These are phyloP conservation scores for Fusarium poae DNA, from an alignment of 2,329 filamentous ascomycete genomes.

Conservation along the genomic window DNA sequence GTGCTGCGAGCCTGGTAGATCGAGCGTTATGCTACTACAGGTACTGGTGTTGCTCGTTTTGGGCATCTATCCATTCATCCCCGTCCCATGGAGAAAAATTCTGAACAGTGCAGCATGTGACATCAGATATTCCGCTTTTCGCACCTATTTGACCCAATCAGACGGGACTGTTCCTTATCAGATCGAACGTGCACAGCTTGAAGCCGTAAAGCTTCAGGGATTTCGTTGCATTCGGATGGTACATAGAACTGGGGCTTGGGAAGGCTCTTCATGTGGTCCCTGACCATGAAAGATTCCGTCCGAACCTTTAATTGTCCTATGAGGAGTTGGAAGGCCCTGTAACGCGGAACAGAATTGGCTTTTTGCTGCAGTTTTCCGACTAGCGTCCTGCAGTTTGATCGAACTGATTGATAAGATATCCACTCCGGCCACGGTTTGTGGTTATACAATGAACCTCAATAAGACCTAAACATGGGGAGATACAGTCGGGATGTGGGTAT, in stretches of 20 bases:
- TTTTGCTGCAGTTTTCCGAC: slow-evolving; percentile 11
- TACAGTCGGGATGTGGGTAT: background rate
- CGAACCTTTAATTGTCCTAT: slow-evolving; percentile 5
- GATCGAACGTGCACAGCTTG: slow-evolving; percentile 44
- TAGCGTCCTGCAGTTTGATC: slow-evolving; percentile 47
- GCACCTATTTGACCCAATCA: slow-evolving; percentile 22
- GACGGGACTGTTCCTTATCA: slow-evolving; percentile 31
- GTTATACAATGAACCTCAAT: background rate
- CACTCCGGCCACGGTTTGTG: slow-evolving; percentile 16
- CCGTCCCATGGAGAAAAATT: slow-evolving; percentile 42
- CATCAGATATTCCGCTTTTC: slow-evolving; percentile 40
- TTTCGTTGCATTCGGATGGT: slow-evolving; percentile 20
- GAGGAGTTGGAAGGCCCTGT: slow-evolving; percentile 17
- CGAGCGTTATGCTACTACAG: slow-evolving; percentile 11
- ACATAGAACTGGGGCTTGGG: slow-evolving; percentile 12
- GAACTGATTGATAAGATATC: slow-evolving; percentile 50
- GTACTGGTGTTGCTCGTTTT: slow-evolving; percentile 29
- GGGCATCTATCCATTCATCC: slow-evolving; percentile 9
- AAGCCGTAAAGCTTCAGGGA: slow-evolving; percentile 15
- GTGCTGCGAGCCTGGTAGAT: slow-evolving; percentile 37
- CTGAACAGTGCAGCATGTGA: slow-evolving; percentile 47
- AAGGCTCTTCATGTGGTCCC: slow-evolving; percentile 16
- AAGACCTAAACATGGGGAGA: background rate
- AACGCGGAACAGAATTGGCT: slow-evolving; percentile 22
- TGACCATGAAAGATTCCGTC: slow-evolving; percentile 17